phyloP scores from a whole-genome alignment of 1,284 basidiomycete species.

The Cryptococcus sp. region DNA sequence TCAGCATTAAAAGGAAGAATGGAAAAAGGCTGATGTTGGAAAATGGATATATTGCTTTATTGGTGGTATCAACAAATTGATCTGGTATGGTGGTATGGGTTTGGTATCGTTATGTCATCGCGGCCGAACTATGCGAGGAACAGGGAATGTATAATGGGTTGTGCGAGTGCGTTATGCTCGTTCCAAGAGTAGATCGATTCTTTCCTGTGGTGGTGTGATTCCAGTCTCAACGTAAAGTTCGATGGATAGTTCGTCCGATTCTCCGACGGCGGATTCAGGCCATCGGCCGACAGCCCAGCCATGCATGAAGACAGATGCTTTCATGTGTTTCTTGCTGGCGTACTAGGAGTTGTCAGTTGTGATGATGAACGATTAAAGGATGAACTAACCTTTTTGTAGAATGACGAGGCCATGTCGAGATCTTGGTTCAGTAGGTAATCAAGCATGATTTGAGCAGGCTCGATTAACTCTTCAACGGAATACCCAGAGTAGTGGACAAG shows the following conservation, averaged over 20 bases:
- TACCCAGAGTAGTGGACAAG: slow-evolving; percentile 90
- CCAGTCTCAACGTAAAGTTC: slow-evolving; percentile 18
- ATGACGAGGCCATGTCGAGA: slow-evolving; percentile 61
- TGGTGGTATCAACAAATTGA: too few species aligned
- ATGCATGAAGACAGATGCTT: slow-evolving; percentile 57
- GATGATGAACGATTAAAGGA: background rate
- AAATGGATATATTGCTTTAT: too few species aligned
- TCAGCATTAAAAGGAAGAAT: too few species aligned
- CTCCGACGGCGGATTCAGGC: slow-evolving; percentile 24
- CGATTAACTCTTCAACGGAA: slow-evolving; percentile 73
- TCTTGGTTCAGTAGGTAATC: slow-evolving; percentile 76
- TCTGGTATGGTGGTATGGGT: too few species aligned
- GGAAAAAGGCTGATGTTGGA: too few species aligned
- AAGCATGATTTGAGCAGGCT: slow-evolving; percentile 87
- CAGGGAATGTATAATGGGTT: too few species aligned
- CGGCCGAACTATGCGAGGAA: too few species aligned
- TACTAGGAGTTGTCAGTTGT: slow-evolving; percentile 47
- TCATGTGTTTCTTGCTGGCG: slow-evolving; percentile 76
- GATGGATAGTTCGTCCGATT: slow-evolving; percentile 11
- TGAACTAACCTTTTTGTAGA: slow-evolving; percentile 51
- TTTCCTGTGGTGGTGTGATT: background rate
- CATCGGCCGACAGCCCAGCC: slow-evolving; percentile 49
- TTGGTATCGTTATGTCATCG: too few species aligned
- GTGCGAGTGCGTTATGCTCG: too few species aligned
- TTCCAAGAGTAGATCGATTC: too few species aligned